These are phyloP conservation scores for Eucalyptus victrix DNA, from an alignment of 345 rosid species.

Conservation along the genomic window DNA sequence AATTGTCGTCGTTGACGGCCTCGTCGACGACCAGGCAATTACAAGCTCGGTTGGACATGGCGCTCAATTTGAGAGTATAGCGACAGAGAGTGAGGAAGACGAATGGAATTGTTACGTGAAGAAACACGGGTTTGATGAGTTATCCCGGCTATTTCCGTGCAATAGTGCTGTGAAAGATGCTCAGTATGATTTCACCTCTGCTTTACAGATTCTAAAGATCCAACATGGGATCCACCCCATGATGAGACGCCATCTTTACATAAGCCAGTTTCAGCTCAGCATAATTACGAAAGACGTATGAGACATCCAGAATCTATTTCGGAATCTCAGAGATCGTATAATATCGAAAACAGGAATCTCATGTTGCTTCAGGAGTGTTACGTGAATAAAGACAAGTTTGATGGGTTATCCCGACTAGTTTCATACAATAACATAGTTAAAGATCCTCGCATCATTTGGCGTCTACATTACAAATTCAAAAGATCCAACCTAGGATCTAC, in stretches of 20 bases:
- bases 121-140: slow-evolving; percentile 1
- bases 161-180: neutral
- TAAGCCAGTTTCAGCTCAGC: neutral
- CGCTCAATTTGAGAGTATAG: neutral
- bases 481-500: neutral
- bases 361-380: neutral
- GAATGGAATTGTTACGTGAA: neutral
- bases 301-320: neutral
- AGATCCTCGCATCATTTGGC: too few relatives aligned
- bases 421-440: too few relatives aligned
- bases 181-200: neutral
- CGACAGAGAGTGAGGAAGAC: neutral
- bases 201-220: neutral
- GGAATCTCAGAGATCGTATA: neutral
- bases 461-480: too few relatives aligned
- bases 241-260: neutral
- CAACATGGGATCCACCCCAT: neutral
- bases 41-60: slow-evolving; percentile 59
- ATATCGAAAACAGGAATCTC: neutral
- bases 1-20: slow-evolving; percentile 77
- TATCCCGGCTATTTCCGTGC: neutral
- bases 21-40: slow-evolving; percentile 89
- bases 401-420: neutral
- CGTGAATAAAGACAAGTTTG: slow-evolving; percentile 1
- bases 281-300: neutral